Evolutionary conservation across 2,329 filamentous ascomycete genomes (phyloP), one percentile per base, ranked within the genome.

Genomic region (Colletotrichum liriopes): DNA sequence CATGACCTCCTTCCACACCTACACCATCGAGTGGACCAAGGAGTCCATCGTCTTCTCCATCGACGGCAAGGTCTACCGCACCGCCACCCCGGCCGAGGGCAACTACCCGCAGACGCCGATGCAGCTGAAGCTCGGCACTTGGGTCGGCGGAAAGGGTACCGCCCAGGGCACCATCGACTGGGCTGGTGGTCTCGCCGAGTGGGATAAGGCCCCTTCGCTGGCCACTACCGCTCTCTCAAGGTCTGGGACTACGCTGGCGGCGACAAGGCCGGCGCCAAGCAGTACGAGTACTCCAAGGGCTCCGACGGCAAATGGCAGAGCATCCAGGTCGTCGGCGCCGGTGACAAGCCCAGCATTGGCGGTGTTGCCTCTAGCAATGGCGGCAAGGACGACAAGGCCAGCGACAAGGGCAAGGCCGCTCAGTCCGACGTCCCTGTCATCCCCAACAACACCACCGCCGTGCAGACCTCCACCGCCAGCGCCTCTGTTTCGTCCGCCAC

Each of bases 61-160:
- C 67, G 85, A 91, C 77, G 85, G 84, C 70, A 75, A 74, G 6
- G 77, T 82, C 32, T 79, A 86, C 32, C 87, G 88, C 70, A 86
- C 84, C 3, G 83, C 86, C 47, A 83, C 87, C 58, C 83, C 84
- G 11, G 81, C 84, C 67, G 83, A 84, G 60, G 88, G 87, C 72
- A 86, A 84, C 79, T 94, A 87, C 82, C 92, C 92, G 2, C 92
- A 94, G 82, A 92, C 91, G 0, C 92, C 92, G 12, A 92, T 92
- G 88, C 87, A 88, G 67, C 79, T 92, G 76, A 91, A 91, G 84
- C 83, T 93, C 61, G 90, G 91, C 62, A 87, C 87, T 74, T 90
- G 88, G 85, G 81, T 86, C 55, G 87, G 83, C 29, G 88, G 87
- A 75, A 82, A 84, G 65, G 80, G 82, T 67, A 80, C 84, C 47